Percentiles rank a stretch among this genome's conserved stretches.
phyloP scores from a whole-genome alignment of 176 grass and related monocot genomes.

The Aegilops bicornis region DNA sequence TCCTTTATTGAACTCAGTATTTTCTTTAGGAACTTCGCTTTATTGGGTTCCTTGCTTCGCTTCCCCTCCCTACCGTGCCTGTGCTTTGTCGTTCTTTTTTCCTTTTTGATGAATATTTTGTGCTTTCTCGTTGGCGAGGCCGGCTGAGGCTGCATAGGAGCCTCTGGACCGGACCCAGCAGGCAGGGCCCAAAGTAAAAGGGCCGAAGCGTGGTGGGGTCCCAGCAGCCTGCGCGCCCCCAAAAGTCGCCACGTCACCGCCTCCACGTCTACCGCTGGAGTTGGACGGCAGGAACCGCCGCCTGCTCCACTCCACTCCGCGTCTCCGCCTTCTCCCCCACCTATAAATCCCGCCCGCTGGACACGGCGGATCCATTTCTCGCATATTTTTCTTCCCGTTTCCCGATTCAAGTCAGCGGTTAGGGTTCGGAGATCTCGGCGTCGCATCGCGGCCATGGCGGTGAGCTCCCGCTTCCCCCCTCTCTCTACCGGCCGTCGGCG shows the following conservation, averaged over 20 bases:
- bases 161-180: not conserved
- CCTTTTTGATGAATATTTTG: not conserved
- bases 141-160: not conserved
- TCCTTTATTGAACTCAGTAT: no score
- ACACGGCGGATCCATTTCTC: not conserved
- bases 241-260: slow-evolving; percentile 29
- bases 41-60: no score
- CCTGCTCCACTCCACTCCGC: slow-evolving; percentile 15
- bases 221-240: not conserved
- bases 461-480: not conserved
- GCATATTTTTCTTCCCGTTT: slow-evolving; percentile 8
- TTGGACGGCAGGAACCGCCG: slow-evolving; percentile 1
- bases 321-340: not conserved
- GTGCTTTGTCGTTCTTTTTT: no score
- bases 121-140: not conserved
- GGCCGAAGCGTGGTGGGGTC: not conserved
- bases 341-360: slow-evolving; percentile 21
- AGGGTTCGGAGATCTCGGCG: slow-evolving; percentile 41
- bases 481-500: not conserved
- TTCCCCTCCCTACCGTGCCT: no score
- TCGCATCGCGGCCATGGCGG: slow-evolving; percentile 35
- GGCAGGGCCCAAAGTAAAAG: slow-evolving; percentile 16
- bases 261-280: slow-evolving; percentile 8
- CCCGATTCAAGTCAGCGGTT: slow-evolving; percentile 41
- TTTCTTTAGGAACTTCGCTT: no score